Evolutionary conservation across 176 grass and related monocot genomes (phyloP), one percentile per base, ranked within the genome.

Genomic region (Poa annua): DNA sequence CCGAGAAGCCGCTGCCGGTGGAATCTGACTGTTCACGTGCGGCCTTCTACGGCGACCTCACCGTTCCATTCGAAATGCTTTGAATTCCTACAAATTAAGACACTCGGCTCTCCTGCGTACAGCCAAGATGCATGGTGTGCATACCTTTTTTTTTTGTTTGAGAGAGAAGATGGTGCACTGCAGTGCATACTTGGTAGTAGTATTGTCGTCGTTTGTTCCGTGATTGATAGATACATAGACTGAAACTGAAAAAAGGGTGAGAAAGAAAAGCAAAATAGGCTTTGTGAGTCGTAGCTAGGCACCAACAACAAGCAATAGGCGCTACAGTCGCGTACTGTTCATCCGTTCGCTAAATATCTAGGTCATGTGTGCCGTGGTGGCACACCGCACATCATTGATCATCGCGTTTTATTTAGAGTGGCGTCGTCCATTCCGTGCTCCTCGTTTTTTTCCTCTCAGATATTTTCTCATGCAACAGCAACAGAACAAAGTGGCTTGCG

Each of bases 1-100:
- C 60, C 82, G 72, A 84, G 82, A 51, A 38, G 44, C 70, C 81
- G 29, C 71, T 24, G 54, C 14, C 21, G 62, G 62, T 65, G 22
- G 63, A 66, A 36, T 66, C 32, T 29, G 33, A 3, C 3, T 25
- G 41, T 8, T 7, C 21, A 44, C 7, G 4, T 12, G 9, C 69
- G 15, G 55, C 36, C 39, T 16, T 17, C 36, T 8, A 17, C 36
- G 38, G 9, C 76, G 38, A 42, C 12, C 16, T 72, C 50, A 16
- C 50, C 15, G 51, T 55, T 59, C 55, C 56, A 60, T 25, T 4
- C 10, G 21, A 60, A 60, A 60, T 60, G 56, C 19, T 60, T 24
- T 5, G 3, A 60, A 60, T 60, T 60, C 56, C 2, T 12, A 10
- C 56, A 1, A 12, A n/a, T n/a, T n/a, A n/a, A 1, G 5, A 64